Base-by-base conservation (phyloP, 345 rosid genomes). In the Balakata baccata region DNA sequence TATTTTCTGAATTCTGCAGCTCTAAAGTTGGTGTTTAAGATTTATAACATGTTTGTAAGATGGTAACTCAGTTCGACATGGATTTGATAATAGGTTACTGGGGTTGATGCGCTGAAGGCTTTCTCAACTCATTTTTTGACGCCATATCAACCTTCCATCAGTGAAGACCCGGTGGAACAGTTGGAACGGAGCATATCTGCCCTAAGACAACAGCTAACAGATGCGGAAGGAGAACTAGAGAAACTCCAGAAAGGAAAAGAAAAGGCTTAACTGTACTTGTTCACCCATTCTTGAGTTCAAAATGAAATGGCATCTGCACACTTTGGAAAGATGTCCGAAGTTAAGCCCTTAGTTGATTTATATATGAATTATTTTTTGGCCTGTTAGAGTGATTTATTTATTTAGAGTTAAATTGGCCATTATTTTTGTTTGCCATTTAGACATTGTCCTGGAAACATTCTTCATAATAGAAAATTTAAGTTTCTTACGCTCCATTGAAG, bases 91-190 rank as follows among this genome's bases (percentile, higher is more conserved):
- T 68, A 95, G 99, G 98, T 95, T 50, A 95, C 99, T 46, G 98
- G 98, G 56, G 90, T 91, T n/a, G 92, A 90, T 80, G 92, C 98
- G 73, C 88, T 96, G 53, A 87, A 89, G 75, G 84, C 84, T 14
- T 91, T 96, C 77, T 96, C 99, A 37, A 73, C 43, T 47, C 85
- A 81, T 66, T 93, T 96, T 80, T 43, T 87, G 73, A 67, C 84
- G 5, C 91, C 93, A 0, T 90, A 90, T 81, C 83, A 88, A 74
- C 88, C 98, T 51, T 56, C 85, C 20, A 64, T 68, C 7, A 45
- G 71, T 57, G 77, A 72, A 76, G 84, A 77, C 66, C 75, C 86
- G 11, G 84, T 83, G 46, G 96, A 91, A 84, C 88, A 76, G 45
- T 78, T 90, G 79, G 91, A 88, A 77, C 78, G 34, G 77, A 90